Evolutionary conservation across 257 asterid genomes (phyloP).

Genomic region (Fraxinus cuspidata): DNA sequence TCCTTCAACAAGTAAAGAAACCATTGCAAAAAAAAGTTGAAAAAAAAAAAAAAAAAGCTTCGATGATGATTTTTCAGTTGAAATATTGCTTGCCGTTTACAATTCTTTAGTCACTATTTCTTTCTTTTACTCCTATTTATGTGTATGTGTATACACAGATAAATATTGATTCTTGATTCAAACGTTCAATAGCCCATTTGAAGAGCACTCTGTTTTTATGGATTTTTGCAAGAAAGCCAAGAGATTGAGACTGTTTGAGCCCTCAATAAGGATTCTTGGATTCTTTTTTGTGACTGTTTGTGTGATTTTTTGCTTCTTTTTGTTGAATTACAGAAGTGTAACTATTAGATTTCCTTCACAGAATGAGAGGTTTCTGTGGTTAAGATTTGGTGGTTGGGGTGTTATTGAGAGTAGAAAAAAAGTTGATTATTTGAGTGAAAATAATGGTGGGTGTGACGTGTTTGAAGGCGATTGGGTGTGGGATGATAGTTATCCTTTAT

Average conservation of each 20-base stretch:
- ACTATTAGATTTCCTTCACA: slow-evolving; percentile 46
- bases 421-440: slow-evolving; percentile 61
- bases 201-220: slow-evolving; percentile 34
- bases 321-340: slow-evolving; percentile 62
- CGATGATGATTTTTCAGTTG: slow-evolving; percentile 44
- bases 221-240: slow-evolving; percentile 67
- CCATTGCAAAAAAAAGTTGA: slow-evolving; percentile 4
- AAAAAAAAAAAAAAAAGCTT: background rate
- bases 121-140: slow-evolving; percentile 12
- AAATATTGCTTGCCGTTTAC: slow-evolving; percentile 48
- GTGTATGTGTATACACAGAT: background rate
- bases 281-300: slow-evolving; percentile 47
- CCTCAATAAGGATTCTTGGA: slow-evolving; percentile 76
- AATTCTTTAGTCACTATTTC: slow-evolving; percentile 23
- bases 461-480: slow-evolving; percentile 98
- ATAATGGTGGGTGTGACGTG: slow-evolving; percentile 63
- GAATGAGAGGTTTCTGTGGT: slow-evolving; percentile 64
- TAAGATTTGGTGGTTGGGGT: slow-evolving; percentile 44
- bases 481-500: slow-evolving; percentile 89
- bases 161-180: slow-evolving; percentile 35
- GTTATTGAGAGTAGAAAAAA: slow-evolving; percentile 33
- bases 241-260: slow-evolving; percentile 73
- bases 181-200: slow-evolving; percentile 45
- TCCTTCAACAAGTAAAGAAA: slow-evolving; percentile 60
- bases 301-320: slow-evolving; percentile 61